Conservation (phyloP, 2,329 filamentous ascomycete species). For the Ceratocystis papillata region DNA sequence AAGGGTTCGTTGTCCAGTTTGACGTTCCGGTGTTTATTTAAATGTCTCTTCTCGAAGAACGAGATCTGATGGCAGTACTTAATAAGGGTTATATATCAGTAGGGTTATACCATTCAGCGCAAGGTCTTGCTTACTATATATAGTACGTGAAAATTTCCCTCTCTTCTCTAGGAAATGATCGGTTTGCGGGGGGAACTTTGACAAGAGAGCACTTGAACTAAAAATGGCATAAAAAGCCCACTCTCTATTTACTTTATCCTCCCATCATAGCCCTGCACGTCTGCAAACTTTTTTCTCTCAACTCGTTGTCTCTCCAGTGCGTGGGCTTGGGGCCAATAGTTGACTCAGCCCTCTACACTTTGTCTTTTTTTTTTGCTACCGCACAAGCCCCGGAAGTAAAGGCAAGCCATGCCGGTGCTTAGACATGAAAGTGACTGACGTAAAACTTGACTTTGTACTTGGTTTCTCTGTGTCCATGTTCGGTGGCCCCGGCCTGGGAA, state of each 20-base stretch:
- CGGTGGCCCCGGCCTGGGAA: constrained; percentile 7
- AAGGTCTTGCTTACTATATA: neutral
- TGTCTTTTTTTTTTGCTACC: constrained; percentile 7
- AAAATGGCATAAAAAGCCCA: neutral
- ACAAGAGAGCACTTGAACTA: neutral
- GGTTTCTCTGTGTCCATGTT: constrained; percentile 11
- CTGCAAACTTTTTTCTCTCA: constrained; percentile 6
- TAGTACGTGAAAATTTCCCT: neutral
- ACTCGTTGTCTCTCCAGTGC: constrained; percentile 9
- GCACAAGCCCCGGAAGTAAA: constrained; percentile 1
- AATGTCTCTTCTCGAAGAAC: neutral
- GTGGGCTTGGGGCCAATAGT: constrained; percentile 2
- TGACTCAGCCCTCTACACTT: constrained; percentile 5
- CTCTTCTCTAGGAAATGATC: neutral
- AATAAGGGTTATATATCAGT: neutral
- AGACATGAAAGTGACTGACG: neutral
- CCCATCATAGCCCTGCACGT: neutral
- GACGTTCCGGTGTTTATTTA: neutral
- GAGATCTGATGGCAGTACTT: neutral
- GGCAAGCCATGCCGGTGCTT: constrained; percentile 1
- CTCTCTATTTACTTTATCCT: neutral
- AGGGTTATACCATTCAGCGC: neutral
- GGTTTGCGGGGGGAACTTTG: neutral
- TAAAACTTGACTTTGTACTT: neutral
- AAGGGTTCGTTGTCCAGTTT: neutral